Evolutionary conservation across 1,284 basidiomycete species (phyloP).

Genomic region (Cryptococcus depauperatus): DNA sequence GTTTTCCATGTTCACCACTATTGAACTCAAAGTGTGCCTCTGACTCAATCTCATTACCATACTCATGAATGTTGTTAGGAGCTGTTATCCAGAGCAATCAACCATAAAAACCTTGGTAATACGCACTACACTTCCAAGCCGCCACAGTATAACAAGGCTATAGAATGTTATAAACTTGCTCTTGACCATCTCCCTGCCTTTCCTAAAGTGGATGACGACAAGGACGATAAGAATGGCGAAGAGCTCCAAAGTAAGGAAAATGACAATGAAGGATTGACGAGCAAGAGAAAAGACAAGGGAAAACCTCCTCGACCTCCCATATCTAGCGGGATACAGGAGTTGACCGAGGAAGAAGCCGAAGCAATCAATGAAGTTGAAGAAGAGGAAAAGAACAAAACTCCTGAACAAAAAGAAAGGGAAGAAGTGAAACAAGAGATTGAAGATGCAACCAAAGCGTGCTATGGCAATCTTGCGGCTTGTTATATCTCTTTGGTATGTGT

Average conservation of each 20-base stretch:
- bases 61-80: constrained; percentile 13
- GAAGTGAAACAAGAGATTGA: constrained; percentile 22
- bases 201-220: neutral
- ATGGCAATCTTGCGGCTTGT: constrained; percentile 40
- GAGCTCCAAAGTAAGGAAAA: neutral
- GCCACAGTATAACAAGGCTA: constrained; percentile 23
- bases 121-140: constrained; percentile 26
- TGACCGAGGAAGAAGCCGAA: constrained; percentile 25
- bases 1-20: constrained; percentile 22
- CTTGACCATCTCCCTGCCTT: constrained; percentile 21
- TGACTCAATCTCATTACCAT: neutral
- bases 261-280: neutral
- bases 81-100: constrained; percentile 17
- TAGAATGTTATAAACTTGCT: constrained; percentile 25
- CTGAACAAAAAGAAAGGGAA: constrained; percentile 16
- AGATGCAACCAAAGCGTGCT: constrained; percentile 33
- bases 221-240: neutral
- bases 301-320: constrained; percentile 3
- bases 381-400: neutral
- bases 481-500: constrained; percentile 25
- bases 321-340: constrained; percentile 31
- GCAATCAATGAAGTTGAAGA: neutral
- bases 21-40: constrained; percentile 23
- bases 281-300: neutral
- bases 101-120: constrained; percentile 36